Conservation (phyloP, 2,329 filamentous ascomycete species). For the Alternaria rosae region DNA sequence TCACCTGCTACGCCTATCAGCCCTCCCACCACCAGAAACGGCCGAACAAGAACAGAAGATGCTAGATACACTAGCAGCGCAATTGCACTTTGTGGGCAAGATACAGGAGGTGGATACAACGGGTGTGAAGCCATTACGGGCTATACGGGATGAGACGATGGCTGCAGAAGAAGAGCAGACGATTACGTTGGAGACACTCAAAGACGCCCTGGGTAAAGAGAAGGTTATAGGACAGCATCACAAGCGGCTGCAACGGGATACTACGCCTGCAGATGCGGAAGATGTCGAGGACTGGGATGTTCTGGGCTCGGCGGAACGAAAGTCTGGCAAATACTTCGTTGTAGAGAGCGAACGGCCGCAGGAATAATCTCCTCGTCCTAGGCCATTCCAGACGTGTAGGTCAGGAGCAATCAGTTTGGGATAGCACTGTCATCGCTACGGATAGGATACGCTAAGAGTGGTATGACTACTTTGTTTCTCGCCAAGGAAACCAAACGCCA, state of each 20-base stretch:
- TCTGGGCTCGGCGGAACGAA: constrained; percentile 70
- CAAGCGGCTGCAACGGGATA: constrained; percentile 58
- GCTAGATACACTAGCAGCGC: constrained; percentile 76
- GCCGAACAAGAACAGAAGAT: constrained; percentile 71
- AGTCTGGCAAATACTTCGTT: constrained; percentile 76
- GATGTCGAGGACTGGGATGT: constrained; percentile 74
- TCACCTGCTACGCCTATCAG: constrained; percentile 88
- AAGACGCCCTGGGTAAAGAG: constrained; percentile 66
- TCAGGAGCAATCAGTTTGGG: not conserved
- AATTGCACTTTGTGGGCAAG: constrained; percentile 89
- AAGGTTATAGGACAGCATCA: constrained; percentile 63
- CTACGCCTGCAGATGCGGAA: constrained; percentile 50
- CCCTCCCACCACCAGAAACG: constrained; percentile 75
- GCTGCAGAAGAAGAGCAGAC: constrained; percentile 63
- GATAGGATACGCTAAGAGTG: not conserved
- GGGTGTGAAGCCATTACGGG: constrained; percentile 74
- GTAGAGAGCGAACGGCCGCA: constrained; percentile 67
- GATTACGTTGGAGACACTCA: constrained; percentile 65
- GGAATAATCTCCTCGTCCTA: constrained; percentile 23
- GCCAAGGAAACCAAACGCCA: not conserved
- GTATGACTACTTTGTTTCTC: too few species aligned
- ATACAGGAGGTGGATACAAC: constrained; percentile 81
- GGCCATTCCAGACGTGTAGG: not conserved
- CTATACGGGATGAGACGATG: constrained; percentile 80
- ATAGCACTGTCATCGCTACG: not conserved